A percentile compares a stretch with the other conserved stretches of the same genome.
Conservation (phyloP, 2,329 filamentous ascomycete species). For the Aspergillus ochraceoroseus region DNA sequence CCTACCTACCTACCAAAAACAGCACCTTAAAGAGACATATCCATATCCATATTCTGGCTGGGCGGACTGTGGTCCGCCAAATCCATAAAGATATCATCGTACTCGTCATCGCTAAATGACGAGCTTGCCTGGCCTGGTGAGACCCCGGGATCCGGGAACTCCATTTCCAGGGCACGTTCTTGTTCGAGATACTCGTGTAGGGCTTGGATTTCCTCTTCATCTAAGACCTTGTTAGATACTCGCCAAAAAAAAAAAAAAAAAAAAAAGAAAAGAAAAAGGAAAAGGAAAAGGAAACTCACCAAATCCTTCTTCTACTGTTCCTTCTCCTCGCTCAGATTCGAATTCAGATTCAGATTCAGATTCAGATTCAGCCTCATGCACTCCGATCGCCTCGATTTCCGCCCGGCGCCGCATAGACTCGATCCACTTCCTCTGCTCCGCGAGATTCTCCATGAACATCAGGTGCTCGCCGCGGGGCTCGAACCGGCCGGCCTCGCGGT, state of each 20-base stretch:
- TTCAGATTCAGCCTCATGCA: no score
- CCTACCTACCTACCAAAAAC: neutral
- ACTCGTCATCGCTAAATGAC: conserved; percentile 53
- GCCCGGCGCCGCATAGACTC: conserved; percentile 36
- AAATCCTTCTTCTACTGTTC: conserved; percentile 23
- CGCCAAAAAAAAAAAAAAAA: neutral
- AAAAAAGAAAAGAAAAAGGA: conserved; percentile 1
- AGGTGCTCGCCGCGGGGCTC: conserved; percentile 42
- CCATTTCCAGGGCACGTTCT: conserved; percentile 33
- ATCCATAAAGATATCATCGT: conserved; percentile 62
- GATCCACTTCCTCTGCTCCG: conserved; percentile 38
- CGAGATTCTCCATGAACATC: conserved; percentile 41
- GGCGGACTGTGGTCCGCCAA: conserved; percentile 47
- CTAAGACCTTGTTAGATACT: conserved; percentile 14
- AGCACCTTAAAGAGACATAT: conserved; percentile 30
- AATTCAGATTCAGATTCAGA: conserved; percentile 13
- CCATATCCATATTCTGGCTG: conserved; percentile 41
- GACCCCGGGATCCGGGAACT: conserved; percentile 21
- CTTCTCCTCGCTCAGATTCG: conserved; percentile 23
- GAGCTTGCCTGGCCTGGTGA: conserved; percentile 12
- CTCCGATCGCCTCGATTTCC: no score
- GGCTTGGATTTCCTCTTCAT: conserved; percentile 28
- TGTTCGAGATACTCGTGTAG: conserved; percentile 37
- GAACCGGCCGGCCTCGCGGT: conserved; percentile 38
- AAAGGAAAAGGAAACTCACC: conserved; percentile 24